These are phyloP conservation scores for Colletotrichum godetiae DNA, from an alignment of 2,329 filamentous ascomycete species.

Conservation along the genomic window DNA sequence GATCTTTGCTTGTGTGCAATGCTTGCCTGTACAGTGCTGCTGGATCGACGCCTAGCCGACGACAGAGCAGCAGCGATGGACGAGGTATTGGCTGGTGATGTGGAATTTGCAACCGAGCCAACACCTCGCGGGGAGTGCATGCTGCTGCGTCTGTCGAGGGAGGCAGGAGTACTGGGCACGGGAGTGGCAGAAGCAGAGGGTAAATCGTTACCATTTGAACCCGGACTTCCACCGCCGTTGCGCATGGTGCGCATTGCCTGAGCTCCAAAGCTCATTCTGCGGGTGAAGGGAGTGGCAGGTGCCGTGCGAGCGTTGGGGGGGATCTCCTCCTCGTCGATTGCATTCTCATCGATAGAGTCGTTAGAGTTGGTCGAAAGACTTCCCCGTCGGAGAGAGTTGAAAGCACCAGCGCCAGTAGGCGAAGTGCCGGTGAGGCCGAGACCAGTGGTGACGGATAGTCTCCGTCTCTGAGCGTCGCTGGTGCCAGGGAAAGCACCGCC, in stretches of 20 bases:
- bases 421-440: slow-evolving; percentile 79
- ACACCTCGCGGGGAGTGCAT: slow-evolving; percentile 4
- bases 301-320: slow-evolving; percentile 63
- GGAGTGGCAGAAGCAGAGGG: slow-evolving; percentile 52
- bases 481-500: slow-evolving; percentile 57
- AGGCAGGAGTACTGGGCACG: slow-evolving; percentile 46
- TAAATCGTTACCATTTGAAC: slow-evolving; percentile 68
- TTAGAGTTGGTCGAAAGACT: slow-evolving; percentile 75
- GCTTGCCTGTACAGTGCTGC: slow-evolving; percentile 66
- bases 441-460: slow-evolving; percentile 80
- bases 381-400: slow-evolving; percentile 66
- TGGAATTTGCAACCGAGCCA: slow-evolving; percentile 34
- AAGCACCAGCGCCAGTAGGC: slow-evolving; percentile 65
- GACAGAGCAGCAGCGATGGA: slow-evolving; percentile 48
- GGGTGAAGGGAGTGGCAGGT: slow-evolving; percentile 79
- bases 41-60: slow-evolving; percentile 50
- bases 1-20: slow-evolving; percentile 65
- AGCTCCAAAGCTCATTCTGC: slow-evolving; percentile 91
- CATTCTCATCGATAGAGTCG: slow-evolving; percentile 76
- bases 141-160: slow-evolving; percentile 42
- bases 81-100: slow-evolving; percentile 44
- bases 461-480: slow-evolving; percentile 69
- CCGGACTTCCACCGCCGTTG: slow-evolving; percentile 67
- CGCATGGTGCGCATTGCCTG: slow-evolving; percentile 80
- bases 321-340: slow-evolving; percentile 76